Conservation (phyloP, 176 grass and related monocot species). For the Thalia dealbata region DNA sequence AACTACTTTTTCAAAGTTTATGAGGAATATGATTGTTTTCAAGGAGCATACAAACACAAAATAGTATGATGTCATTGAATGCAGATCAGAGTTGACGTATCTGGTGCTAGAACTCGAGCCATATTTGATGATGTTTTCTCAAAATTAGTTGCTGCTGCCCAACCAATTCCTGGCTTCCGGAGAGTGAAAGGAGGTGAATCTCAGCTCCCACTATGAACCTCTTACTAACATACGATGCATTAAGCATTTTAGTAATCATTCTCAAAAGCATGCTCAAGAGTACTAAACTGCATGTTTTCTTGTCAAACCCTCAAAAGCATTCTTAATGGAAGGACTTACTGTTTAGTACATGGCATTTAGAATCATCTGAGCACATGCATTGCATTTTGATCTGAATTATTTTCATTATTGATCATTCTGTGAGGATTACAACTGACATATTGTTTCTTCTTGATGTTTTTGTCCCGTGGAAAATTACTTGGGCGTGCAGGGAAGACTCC, state of each 20-base stretch:
- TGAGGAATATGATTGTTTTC: not conserved
- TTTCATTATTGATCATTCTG: not conserved
- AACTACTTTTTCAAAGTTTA: slow-evolving; percentile 16
- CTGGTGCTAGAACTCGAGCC: slow-evolving; percentile 27
- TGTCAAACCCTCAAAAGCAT: not conserved
- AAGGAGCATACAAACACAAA: not conserved
- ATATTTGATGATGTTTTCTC: slow-evolving; percentile 44
- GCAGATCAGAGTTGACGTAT: slow-evolving; percentile 41
- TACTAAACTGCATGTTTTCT: not conserved
- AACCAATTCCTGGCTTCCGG: slow-evolving; percentile 69
- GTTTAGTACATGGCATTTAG: not conserved
- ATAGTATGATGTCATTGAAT: not conserved
- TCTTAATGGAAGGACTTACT: not conserved
- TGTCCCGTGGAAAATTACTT: not conserved
- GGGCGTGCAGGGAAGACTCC: slow-evolving; percentile 5
- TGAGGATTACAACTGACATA: slow-evolving; percentile 24
- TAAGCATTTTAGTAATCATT: not conserved
- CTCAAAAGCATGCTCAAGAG: not conserved
- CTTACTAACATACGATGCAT: not conserved
- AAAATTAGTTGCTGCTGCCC: slow-evolving; percentile 41
- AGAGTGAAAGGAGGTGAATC: slow-evolving; percentile 47
- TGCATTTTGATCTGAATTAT: not conserved
- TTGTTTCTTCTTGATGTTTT: slow-evolving; percentile 4
- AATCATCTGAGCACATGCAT: not conserved
- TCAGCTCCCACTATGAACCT: not conserved